Conservation (phyloP, 441 rosid genomes). For the Gossypium davidsonii region DNA sequence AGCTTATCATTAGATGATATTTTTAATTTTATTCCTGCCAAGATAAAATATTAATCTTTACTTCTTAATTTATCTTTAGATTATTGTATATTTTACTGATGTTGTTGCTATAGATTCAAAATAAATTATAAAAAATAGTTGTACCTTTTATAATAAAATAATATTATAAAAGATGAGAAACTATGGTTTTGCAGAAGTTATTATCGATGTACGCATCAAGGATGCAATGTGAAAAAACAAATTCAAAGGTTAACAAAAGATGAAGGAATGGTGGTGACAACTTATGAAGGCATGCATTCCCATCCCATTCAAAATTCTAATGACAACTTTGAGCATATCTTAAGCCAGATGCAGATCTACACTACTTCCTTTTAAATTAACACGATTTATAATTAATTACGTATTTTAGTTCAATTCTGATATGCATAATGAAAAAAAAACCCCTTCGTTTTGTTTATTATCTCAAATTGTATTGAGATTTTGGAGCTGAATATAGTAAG, state of each 20-base stretch:
- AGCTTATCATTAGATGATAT: background rate
- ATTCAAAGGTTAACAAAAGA: slow-evolving; percentile 1
- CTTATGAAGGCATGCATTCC: slow-evolving; percentile 12
- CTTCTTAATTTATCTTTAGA: too few relatives aligned
- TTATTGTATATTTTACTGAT: too few relatives aligned
- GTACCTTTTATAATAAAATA: background rate
- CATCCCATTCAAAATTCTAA: slow-evolving; percentile 1
- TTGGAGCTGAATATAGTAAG: too few relatives aligned
- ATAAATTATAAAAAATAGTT: background rate
- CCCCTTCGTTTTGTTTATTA: background rate
- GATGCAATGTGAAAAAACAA: slow-evolving; percentile 7
- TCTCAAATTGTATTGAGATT: background rate
- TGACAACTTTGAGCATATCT: slow-evolving; percentile 9
- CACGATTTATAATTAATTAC: background rate
- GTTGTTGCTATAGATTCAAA: too few relatives aligned
- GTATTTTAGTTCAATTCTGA: background rate
- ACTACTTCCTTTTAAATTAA: background rate
- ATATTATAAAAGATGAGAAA: background rate
- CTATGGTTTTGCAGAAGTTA: background rate
- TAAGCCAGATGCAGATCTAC: slow-evolving; percentile 9
- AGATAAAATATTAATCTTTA: background rate
- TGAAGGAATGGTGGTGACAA: slow-evolving; percentile 13
- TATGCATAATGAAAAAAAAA: background rate
- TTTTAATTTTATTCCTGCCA: background rate
- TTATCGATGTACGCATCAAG: slow-evolving; percentile 10